Evolutionary conservation across 177 flowering plant genomes (phyloP).

Genomic region (Vitis hybrid): DNA sequence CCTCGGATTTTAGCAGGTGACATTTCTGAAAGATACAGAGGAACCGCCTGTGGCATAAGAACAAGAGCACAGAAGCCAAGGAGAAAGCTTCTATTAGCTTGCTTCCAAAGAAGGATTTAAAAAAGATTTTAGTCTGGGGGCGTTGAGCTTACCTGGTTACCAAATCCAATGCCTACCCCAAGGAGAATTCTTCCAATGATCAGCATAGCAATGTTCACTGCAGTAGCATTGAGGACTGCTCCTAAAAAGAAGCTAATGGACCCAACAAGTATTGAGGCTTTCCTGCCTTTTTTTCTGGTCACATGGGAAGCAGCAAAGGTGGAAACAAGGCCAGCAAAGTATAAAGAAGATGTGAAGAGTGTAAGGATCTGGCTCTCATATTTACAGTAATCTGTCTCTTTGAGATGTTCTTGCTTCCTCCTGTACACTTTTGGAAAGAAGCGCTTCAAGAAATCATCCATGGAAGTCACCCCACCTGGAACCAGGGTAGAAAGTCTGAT

Average conservation of each 20-base stretch:
- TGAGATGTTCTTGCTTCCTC: conserved; percentile 65
- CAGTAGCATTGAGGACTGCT: conserved; percentile 67
- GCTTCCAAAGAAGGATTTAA: background rate
- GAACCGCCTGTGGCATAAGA: conserved; percentile 62
- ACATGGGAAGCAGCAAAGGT: conserved; percentile 81
- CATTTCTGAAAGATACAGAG: conserved; percentile 83
- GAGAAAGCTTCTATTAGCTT: background rate
- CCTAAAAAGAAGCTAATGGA: conserved; percentile 77
- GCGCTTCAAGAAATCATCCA: conserved; percentile 85
- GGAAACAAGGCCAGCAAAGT: conserved; percentile 80
- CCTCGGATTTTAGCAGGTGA: conserved; percentile 81
- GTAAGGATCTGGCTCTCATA: conserved; percentile 84
- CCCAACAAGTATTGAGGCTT: conserved; percentile 69
- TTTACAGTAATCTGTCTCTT: conserved; percentile 93
- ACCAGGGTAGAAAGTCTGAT: background rate
- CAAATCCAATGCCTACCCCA: conserved; percentile 87
- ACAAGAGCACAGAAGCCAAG: background rate
- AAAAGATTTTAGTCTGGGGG: background rate
- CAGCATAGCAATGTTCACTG: conserved; percentile 67
- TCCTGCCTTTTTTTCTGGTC: conserved; percentile 67
- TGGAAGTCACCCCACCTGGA: conserved; percentile 98
- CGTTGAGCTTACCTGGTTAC: conserved; percentile 63
- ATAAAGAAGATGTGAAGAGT: conserved; percentile 86
- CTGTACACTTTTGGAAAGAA: conserved; percentile 75
- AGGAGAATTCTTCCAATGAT: conserved; percentile 78